phyloP scores from a whole-genome alignment of 192 early-diverging fungal genomes.

The Spizellomyces sp. region DNA sequence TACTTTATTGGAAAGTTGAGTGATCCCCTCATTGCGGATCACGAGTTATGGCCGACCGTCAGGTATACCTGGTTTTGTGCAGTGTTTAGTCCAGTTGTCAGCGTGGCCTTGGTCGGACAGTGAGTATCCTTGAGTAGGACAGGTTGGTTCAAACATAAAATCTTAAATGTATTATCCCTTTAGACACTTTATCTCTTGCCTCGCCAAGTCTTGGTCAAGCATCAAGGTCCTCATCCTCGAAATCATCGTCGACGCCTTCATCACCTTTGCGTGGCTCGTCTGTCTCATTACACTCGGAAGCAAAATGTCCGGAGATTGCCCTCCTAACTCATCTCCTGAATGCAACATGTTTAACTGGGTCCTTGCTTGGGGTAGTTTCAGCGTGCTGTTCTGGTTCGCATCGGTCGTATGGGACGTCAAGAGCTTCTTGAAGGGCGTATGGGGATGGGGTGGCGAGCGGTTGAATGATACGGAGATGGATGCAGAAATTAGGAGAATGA shows the following conservation, averaged over 20 bases:
- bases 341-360: slow-evolving; percentile 40
- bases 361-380: slow-evolving; percentile 32
- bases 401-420: slow-evolving; percentile 34
- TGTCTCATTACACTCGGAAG: slow-evolving; percentile 9
- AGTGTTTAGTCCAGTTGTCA: slow-evolving; percentile 30
- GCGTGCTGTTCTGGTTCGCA: slow-evolving; percentile 31
- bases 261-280: slow-evolving; percentile 30
- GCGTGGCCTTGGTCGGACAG: slow-evolving; percentile 40
- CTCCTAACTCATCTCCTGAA: neutral
- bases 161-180: slow-evolving; percentile 18
- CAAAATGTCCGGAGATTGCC: slow-evolving; percentile 15
- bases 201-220: slow-evolving; percentile 45
- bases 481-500: slow-evolving; percentile 31
- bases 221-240: slow-evolving; percentile 34
- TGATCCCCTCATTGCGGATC: slow-evolving; percentile 6
- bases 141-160: neutral
- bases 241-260: slow-evolving; percentile 28
- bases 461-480: slow-evolving; percentile 39
- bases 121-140: slow-evolving; percentile 22
- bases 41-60: slow-evolving; percentile 22
- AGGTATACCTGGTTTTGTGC: slow-evolving; percentile 41
- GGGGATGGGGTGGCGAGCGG: slow-evolving; percentile 36
- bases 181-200: slow-evolving; percentile 41
- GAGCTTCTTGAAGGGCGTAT: slow-evolving; percentile 22
- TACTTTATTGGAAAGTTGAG: slow-evolving; percentile 35